Evolutionary conservation across 306 rosid genomes (phyloP).

Genomic region (Pyrus pyrifolia): DNA sequence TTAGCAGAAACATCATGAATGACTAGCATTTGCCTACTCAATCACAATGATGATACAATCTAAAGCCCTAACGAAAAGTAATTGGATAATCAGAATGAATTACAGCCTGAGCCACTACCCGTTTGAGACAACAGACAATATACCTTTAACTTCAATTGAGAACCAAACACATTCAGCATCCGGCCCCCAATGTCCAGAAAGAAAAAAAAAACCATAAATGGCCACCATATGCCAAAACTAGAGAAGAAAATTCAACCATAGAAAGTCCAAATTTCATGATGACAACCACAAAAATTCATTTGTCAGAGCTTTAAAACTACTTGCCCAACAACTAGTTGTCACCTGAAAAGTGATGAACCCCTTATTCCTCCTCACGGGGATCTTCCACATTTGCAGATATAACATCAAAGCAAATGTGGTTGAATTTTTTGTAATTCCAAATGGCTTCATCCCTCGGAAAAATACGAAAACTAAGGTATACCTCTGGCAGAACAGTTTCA

Average conservation of each 20-base stretch:
- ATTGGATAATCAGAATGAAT: neutral
- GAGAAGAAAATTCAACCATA: neutral
- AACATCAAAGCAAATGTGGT: neutral
- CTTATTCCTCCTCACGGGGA: neutral
- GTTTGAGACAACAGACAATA: too few species aligned
- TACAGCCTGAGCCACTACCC: neutral
- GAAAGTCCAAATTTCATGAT: neutral
- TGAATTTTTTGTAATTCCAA: neutral
- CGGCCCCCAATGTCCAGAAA: neutral
- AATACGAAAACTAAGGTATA: neutral
- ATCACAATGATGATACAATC: neutral
- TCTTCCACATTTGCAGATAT: neutral
- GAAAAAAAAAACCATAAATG: neutral
- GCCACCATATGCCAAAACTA: neutral
- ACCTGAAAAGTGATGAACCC: neutral
- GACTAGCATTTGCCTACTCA: neutral
- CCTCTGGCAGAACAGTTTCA: slow-evolving; percentile 12
- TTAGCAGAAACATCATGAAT: neutral
- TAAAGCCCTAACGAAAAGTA: neutral
- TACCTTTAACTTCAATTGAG: neutral
- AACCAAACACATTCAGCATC: neutral
- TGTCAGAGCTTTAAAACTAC: slow-evolving; percentile 3
- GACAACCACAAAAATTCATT: neutral
- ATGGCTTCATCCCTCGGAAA: neutral
- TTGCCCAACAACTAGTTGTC: neutral